phyloP scores from a whole-genome alignment of 73 alveolate genomes.

The Paraurostyla sp. region DNA sequence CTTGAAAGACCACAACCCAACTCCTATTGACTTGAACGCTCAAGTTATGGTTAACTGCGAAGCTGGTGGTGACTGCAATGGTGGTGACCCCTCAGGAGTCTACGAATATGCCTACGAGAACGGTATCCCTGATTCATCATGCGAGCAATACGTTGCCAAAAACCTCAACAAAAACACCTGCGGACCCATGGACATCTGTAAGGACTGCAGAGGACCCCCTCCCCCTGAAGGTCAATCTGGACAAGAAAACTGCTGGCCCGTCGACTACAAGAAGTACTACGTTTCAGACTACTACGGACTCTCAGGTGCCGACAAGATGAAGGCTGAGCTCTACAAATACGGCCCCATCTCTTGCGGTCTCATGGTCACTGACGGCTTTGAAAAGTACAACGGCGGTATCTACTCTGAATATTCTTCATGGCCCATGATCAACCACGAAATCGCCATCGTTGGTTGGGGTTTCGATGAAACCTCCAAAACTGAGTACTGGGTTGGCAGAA shows the following conservation, averaged over 20 bases:
- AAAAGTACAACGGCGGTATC: conserved; percentile 90
- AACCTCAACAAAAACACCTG: conserved; percentile 68
- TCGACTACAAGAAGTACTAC: conserved; percentile 78
- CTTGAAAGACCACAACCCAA: conserved; percentile 63
- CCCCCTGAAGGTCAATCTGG: conserved; percentile 70
- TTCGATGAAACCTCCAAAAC: conserved; percentile 73
- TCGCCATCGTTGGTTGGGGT: conserved; percentile 92
- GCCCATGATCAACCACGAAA: conserved; percentile 80
- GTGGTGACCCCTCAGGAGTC: conserved; percentile 83
- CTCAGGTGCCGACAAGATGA: conserved; percentile 76
- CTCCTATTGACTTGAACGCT: conserved; percentile 79
- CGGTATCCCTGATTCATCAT: conserved; percentile 84
- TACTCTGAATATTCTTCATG: conserved; percentile 69
- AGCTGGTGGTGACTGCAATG: conserved; percentile 86
- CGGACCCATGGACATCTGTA: conserved; percentile 80
- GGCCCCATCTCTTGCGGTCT: conserved; percentile 92
- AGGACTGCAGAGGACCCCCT: conserved; percentile 78
- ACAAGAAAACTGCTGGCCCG: conserved; percentile 77
- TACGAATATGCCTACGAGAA: conserved; percentile 73
- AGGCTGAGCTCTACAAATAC: conserved; percentile 80
- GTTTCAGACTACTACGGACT: conserved; percentile 74
- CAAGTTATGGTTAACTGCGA: conserved; percentile 85
- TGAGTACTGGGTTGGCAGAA: conserved; percentile 91
- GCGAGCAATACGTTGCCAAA: conserved; percentile 87
- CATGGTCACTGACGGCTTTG: conserved; percentile 75